Conservation (phyloP, 2,329 filamentous ascomycete genomes). For the Penicillium psychrosexuale region DNA sequence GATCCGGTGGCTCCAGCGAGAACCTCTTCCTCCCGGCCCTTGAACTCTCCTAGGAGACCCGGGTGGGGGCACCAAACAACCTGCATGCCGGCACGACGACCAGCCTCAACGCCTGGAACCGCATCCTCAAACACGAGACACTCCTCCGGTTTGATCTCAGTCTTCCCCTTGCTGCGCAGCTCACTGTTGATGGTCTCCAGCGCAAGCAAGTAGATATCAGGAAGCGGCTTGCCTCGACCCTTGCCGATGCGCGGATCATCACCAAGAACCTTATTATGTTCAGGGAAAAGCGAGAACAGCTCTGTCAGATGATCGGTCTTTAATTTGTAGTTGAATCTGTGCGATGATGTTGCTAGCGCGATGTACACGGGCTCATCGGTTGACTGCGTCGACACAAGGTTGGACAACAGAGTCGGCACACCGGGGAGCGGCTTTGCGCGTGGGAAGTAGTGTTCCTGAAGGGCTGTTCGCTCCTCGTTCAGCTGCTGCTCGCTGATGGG, state of each 20-base stretch:
- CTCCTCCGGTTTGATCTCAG: constrained; percentile 72
- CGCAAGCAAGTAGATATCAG: constrained; percentile 90
- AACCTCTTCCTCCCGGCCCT: constrained; percentile 73
- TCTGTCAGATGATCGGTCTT: constrained; percentile 62
- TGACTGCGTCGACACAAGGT: constrained; percentile 33
- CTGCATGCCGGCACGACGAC: constrained; percentile 87
- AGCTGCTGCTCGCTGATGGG: constrained; percentile 72
- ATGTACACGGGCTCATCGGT: constrained; percentile 61
- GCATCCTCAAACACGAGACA: constrained; percentile 96
- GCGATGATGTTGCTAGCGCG: constrained; percentile 80
- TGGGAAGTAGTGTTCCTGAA: constrained; percentile 73
- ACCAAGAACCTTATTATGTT: constrained; percentile 72
- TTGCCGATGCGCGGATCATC: constrained; percentile 75
- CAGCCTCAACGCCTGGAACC: constrained; percentile 88
- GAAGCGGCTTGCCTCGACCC: constrained; percentile 88
- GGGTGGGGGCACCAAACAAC: constrained; percentile 89
- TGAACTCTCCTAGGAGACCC: constrained; percentile 71
- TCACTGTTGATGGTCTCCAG: constrained; percentile 78
- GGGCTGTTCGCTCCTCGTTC: constrained; percentile 53
- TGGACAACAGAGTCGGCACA: constrained; percentile 63
- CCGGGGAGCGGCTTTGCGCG: constrained; percentile 74
- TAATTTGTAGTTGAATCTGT: constrained; percentile 67
- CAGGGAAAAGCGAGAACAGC: constrained; percentile 60
- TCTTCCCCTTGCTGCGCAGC: constrained; percentile 55
- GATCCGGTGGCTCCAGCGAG: constrained; percentile 77